Evolutionary conservation across 495 filamentous ascomycete genomes (phyloP), one percentile per base, ranked within the genome.

Genomic region (Penicillium crystallinum): DNA sequence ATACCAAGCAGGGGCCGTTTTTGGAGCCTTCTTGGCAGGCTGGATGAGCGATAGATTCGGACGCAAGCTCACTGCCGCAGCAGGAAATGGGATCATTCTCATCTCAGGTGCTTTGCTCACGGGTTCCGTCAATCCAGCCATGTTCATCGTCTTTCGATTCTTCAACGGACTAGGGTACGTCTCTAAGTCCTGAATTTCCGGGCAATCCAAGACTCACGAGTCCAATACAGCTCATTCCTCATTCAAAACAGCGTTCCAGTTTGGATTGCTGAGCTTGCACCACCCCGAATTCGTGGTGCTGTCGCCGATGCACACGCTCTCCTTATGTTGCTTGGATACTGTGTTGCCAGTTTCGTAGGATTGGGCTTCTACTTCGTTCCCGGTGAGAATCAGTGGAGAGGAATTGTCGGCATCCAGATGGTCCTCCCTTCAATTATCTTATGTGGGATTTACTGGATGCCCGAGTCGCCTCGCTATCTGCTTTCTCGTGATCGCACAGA

Each of bases 401-500:
- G 39, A 15, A 42, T 42, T 3, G 39, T 42, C 3, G 39, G 39
- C 5, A 25, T 42, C 4, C 39, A 42, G 8, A 42, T 42, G 39
- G 22, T 42, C 2, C 19, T 42, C 15, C 39, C 39, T 1, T 19
- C 39, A n/a, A 42, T 42, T 3, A 41, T 41, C 14, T 11, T 50
- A 4, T 34, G 25, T 23, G 36, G 36, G 4, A 33, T 50, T 15
- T 50, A 41, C 22, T 50, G 22, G 22, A 41, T 54, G 18, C 52
- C 52, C n/a, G 41, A 54, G 35, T 54, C 42, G 12, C 52, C 40
- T n/a, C 43, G 52, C 6, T 54, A 23, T 23, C 11, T 54, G 19
- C 10, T 40, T 18, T 37, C 34, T 2, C 22, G 31, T 11, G 41
- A 48, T 40, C 40, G 36, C 2, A 12, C 25, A 3, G 52, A 54